Conservation (phyloP, 257 asterid species). For the Agastache rugosa region DNA sequence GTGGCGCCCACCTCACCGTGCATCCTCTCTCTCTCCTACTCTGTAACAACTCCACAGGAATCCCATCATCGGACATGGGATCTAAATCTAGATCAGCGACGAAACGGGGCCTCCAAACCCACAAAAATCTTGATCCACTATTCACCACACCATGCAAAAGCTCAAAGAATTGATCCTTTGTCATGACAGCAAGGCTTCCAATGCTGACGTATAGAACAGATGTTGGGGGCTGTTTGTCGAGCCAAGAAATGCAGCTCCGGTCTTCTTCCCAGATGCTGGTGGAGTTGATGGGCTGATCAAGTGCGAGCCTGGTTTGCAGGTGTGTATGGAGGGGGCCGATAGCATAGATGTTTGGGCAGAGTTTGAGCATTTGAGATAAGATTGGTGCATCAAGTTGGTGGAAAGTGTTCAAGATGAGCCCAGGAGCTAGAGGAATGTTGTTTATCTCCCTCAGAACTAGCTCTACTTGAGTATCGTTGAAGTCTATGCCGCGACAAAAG, state of each 20-base stretch:
- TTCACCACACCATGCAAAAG: slow-evolving; percentile 63
- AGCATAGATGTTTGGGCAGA: slow-evolving; percentile 57
- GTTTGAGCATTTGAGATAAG: slow-evolving; percentile 45
- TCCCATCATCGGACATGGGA: too few relatives aligned
- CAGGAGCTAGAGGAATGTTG: slow-evolving; percentile 49
- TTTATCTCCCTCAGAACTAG: slow-evolving; percentile 34
- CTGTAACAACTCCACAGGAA: too few relatives aligned
- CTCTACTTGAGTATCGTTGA: slow-evolving; percentile 36
- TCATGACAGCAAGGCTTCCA: slow-evolving; percentile 54
- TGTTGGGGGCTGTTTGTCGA: slow-evolving; percentile 49
- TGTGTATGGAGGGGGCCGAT: slow-evolving; percentile 75
- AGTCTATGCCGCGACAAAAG: slow-evolving; percentile 50
- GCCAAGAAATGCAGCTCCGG: slow-evolving; percentile 59
- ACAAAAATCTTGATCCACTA: slow-evolving; percentile 60
- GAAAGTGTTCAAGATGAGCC: slow-evolving; percentile 66
- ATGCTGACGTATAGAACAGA: slow-evolving; percentile 68
- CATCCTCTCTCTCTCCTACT: slow-evolving; percentile 50
- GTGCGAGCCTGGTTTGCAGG: slow-evolving; percentile 36
- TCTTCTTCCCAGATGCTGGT: slow-evolving; percentile 64
- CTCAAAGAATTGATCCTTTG: slow-evolving; percentile 48
- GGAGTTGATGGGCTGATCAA: slow-evolving; percentile 1
- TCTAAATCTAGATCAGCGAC: slow-evolving; percentile 10
- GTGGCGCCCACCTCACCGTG: slow-evolving; percentile 56
- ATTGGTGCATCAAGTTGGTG: slow-evolving; percentile 56
- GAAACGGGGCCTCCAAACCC: slow-evolving; percentile 63